Conservation (phyloP, 495 filamentous ascomycete species). For the Penicillium malachiteum region DNA sequence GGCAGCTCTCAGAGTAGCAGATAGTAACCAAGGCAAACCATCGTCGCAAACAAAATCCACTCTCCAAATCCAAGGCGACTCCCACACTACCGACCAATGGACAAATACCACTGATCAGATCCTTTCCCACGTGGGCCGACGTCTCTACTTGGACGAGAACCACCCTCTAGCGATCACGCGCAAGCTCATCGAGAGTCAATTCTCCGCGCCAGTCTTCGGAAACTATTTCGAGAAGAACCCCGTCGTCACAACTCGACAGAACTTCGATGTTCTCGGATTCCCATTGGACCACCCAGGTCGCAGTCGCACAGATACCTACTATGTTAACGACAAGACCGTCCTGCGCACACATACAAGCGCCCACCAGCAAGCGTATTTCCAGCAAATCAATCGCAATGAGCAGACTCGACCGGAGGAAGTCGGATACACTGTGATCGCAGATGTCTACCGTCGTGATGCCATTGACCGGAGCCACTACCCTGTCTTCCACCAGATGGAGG, state of each 20-base stretch:
- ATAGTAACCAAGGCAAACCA: slow-evolving; percentile 18
- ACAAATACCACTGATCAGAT: slow-evolving; percentile 80
- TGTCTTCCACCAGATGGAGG: slow-evolving; percentile 98
- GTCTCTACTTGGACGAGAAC: slow-evolving; percentile 80
- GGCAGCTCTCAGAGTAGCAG: slow-evolving; percentile 23
- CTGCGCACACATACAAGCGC: slow-evolving; percentile 92
- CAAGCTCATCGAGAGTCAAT: slow-evolving; percentile 86
- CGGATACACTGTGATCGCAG: slow-evolving; percentile 89
- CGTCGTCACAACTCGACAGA: slow-evolving; percentile 80
- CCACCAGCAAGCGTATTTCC: slow-evolving; percentile 87
- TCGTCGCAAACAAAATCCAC: background rate
- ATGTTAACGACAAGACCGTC: slow-evolving; percentile 80
- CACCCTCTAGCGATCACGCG: slow-evolving; percentile 91
- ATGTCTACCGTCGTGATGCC: slow-evolving; percentile 94
- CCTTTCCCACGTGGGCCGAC: slow-evolving; percentile 66
- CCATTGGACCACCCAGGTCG: slow-evolving; percentile 87
- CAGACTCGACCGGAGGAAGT: slow-evolving; percentile 58
- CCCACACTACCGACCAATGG: slow-evolving; percentile 74
- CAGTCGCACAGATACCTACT: slow-evolving; percentile 89
- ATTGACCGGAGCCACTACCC: slow-evolving; percentile 95
- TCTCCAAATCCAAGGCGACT: slow-evolving; percentile 57
- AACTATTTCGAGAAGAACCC: slow-evolving; percentile 77
- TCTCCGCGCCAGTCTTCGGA: slow-evolving; percentile 68
- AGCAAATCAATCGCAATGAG: slow-evolving; percentile 45
- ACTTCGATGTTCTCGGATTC: slow-evolving; percentile 94